Evolutionary conservation across 306 rosid species (phyloP), one percentile per base, ranked within the genome.

Genomic region (Benincasa hispida): DNA sequence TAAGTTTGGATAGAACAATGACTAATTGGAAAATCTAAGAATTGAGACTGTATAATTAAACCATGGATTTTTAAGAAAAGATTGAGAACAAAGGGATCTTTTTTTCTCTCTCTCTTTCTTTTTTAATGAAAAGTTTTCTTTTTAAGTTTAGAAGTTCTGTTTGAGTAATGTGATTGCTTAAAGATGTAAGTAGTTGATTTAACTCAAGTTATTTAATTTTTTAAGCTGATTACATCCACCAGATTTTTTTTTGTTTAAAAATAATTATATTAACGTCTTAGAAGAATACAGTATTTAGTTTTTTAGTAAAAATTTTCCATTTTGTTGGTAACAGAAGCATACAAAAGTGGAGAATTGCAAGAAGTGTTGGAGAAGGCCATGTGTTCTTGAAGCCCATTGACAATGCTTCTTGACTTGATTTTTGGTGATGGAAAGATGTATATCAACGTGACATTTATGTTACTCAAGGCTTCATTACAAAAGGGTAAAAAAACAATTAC

Each of bases 291-390:
- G 2, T 63, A 32, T 18, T 34, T 39, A 34, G 45, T 5, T 67
- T 67, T 8, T n/a, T 75, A 18, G 17, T 27, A 45, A 19, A 17
- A 18, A 18, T 0, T 19, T 62, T 19, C 8, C 41, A 14, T 81
- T 47, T 35, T 18, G n/a, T 63, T 83, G 74, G 77, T 56, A 81
- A 28, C 91, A 94, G 97, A 94, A 66, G 97, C 96, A 82, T 94
- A 88, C 83, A 82, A 91, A 82, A 91, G 81, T 0, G 97, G 98
- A 19, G 83, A 91, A 81, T 81, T 94, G 85, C 97, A 90, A 82
- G 97, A 94, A 84, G 47, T 67, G 80, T 73, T 94, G 88, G 96
- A 91, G 89, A 94, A 87, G 92, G 89, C 91, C 27, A 84, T 90
- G 89, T 90, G 92, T 79, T 87, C 96, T 1, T 93, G 88, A 91